Percentiles rank a stretch among this genome's conserved stretches.
Conservation (phyloP, 768 basidiomycete species). For the Termitomyces sp. region DNA sequence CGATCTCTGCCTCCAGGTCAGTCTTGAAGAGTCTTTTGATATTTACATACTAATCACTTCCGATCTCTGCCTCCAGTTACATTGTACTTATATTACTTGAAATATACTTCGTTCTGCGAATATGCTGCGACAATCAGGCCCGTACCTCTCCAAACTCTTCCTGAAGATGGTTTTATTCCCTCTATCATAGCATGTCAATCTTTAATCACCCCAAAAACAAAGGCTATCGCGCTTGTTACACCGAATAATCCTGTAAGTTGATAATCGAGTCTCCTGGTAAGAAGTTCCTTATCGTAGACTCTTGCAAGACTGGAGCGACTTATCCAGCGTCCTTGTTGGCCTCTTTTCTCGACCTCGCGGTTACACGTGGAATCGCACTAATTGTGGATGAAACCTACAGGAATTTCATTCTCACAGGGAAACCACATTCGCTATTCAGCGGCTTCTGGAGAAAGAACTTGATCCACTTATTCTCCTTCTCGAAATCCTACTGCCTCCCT, state of each 20-base stretch:
- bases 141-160: conserved; percentile 46
- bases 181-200: conserved; percentile 42
- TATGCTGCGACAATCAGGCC: no score
- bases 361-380: conserved; percentile 50
- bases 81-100: no score
- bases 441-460: conserved; percentile 53
- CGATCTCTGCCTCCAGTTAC: no score
- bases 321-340: conserved; percentile 55
- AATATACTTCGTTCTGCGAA: no score
- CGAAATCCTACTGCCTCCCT: conserved; percentile 77
- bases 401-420: conserved; percentile 54
- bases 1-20: no score
- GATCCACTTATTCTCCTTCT: conserved; percentile 75
- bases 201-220: conserved; percentile 53
- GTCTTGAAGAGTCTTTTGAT: no score
- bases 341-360: conserved; percentile 57
- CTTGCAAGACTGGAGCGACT: conserved; percentile 57
- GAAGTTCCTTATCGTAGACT: neutral
- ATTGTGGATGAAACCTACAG: conserved; percentile 89
- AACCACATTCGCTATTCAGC: conserved; percentile 54
- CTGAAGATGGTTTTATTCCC: conserved; percentile 56
- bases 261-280: neutral
- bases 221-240: conserved; percentile 69
- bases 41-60: no score
- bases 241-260: conserved; percentile 70